Evolutionary conservation across 2,329 filamentous ascomycete species (phyloP), one percentile per base, ranked within the genome.

Genomic region (Penicillium janthinellum): DNA sequence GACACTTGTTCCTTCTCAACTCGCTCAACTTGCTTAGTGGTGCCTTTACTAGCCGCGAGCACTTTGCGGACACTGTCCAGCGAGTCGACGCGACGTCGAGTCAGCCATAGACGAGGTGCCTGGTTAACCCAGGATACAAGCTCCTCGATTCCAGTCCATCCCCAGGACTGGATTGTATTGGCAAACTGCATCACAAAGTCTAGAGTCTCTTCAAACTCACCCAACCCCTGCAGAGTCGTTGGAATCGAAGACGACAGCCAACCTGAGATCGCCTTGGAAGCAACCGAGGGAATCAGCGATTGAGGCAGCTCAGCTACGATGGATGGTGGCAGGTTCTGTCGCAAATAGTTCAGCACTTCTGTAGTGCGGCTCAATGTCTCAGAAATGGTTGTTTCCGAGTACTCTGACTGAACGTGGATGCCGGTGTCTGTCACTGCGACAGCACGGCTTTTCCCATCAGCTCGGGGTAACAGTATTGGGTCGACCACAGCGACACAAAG

Each of bases 241-340:
- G 95, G 94, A 0, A 99, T 88, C 0, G 87, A 86, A 14, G 86
- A 83, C 35, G 90, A 86, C 7, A 99, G 83, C 89, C 92, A 96
- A 4, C 84, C 81, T 4, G 84, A 84, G 42, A 92, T 88, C 11
- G 97, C 81, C 22, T 86, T 85, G 5, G 86, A 82, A 8, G 88
- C 83, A 10, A 96, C 76, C 41, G 84, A 82, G 0, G 88, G 87
- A 73, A 96, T 85, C 72, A 97, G 85, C 8, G 86, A 83, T 12
- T 83, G 80, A 0, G 90, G 90, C 1, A 97, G 78, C 1, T 85
- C 81, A 7, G 74, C 64, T 7, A 77, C 73, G 12, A 87, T 73
- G 2, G 76, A 73, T 25, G 72, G 57, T 6, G 86, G 85, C 6
- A 89, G 74, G 14, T 76, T 75, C 5, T 77, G 75, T 50, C 77